A percentile compares a stretch with the other conserved stretches of the same genome.
Evolutionary conservation across 441 rosid species (phyloP).

Genomic region (Pelargonium citronellum): DNA sequence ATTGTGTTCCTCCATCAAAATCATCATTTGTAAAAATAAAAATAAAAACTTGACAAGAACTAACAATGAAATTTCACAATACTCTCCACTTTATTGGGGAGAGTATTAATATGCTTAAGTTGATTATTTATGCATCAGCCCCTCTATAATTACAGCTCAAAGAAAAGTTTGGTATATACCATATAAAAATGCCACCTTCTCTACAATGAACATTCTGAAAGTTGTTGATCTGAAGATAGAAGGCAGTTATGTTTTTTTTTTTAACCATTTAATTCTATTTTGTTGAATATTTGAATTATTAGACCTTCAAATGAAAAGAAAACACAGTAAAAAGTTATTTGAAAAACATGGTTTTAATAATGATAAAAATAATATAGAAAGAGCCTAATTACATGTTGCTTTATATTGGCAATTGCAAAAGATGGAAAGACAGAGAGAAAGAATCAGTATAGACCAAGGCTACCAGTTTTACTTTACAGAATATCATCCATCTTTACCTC

Average conservation of each 20-base stretch:
- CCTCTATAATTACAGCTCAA: neutral
- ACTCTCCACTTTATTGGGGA: too few relatives aligned
- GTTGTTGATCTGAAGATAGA: neutral
- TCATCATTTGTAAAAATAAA: neutral
- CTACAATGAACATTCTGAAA: neutral
- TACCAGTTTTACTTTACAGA: neutral
- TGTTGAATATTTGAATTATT: neutral
- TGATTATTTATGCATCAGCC: neutral
- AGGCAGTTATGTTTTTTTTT: neutral
- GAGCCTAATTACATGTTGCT: neutral
- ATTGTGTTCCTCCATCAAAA: neutral
- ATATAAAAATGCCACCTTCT: neutral
- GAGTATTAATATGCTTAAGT: neutral
- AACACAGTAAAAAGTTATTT: neutral
- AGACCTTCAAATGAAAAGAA: neutral
- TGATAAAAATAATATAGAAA: neutral
- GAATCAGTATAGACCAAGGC: neutral
- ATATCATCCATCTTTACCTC: conserved; percentile 41
- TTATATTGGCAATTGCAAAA: neutral
- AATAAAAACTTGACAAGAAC: neutral
- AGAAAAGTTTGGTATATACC: neutral
- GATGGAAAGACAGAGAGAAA: neutral
- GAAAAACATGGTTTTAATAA: neutral
- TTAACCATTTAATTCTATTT: neutral
- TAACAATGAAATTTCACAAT: neutral